Conservation (phyloP, 1,139 yeast species). For the Tardiomyces digboiensis region DNA sequence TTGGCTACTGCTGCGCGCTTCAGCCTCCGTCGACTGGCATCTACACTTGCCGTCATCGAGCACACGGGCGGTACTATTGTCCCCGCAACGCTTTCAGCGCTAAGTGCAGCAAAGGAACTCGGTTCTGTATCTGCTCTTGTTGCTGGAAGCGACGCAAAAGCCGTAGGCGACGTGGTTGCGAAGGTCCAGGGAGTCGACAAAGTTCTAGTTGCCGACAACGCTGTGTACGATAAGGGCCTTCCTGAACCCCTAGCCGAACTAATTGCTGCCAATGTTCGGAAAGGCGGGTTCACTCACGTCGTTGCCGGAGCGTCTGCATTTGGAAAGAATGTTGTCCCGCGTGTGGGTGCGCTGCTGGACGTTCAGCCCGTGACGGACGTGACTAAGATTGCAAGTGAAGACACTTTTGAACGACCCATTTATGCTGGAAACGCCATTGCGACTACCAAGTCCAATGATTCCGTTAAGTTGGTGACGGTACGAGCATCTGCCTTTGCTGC, state of each 20-base stretch:
- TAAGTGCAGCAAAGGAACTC: slow-evolving; percentile 32
- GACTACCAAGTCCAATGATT: slow-evolving; percentile 67
- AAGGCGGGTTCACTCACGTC: slow-evolving; percentile 54
- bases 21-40: slow-evolving; percentile 26
- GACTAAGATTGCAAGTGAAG: slow-evolving; percentile 50
- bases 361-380: slow-evolving; percentile 85
- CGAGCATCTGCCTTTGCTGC: slow-evolving; percentile 82
- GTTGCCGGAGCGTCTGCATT: slow-evolving; percentile 75
- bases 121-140: slow-evolving; percentile 32
- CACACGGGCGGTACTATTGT: slow-evolving; percentile 42
- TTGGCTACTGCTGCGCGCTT: not conserved
- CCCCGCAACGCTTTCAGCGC: slow-evolving; percentile 50
- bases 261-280: slow-evolving; percentile 31
- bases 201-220: slow-evolving; percentile 28
- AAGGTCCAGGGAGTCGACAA: slow-evolving; percentile 30
- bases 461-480: slow-evolving; percentile 57
- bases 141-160: slow-evolving; percentile 28
- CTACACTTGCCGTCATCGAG: slow-evolving; percentile 74
- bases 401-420: slow-evolving; percentile 84
- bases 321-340: slow-evolving; percentile 81
- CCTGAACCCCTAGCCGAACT: slow-evolving; percentile 31
- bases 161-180: slow-evolving; percentile 25
- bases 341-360: slow-evolving; percentile 79
- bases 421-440: slow-evolving; percentile 94
- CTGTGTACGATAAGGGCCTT: slow-evolving; percentile 29